Base-by-base conservation (phyloP, 495 filamentous ascomycete species). In the Mycothermus thermophilus region DNA sequence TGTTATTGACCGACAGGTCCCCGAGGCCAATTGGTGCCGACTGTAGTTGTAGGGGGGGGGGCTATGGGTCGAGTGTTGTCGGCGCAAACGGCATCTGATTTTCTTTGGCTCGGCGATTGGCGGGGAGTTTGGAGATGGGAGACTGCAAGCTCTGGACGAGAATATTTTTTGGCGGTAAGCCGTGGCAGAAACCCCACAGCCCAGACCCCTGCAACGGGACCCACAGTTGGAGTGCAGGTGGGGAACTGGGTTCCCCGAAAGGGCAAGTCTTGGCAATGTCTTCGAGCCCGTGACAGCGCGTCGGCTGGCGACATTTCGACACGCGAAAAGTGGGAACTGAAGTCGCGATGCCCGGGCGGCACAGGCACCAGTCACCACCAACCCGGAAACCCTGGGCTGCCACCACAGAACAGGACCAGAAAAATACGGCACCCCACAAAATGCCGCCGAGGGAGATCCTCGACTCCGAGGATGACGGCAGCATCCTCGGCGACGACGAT, bases 151-250 rank as follows among this genome's bases (percentile, higher is more conserved):
- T n/a, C n/a, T n/a, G 24, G 29, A 11, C 27, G 37, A 51, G 48
- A 56, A 54, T 53, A 48, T 55, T 55, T 58, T 58, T 58, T 58
- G 54, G 54, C 54, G 54, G 55, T 53, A 30, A 37, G 22, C 3
- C 3, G 2, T 5, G 55, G 55, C 55, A 54, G 34, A 51, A 52
- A 23, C 25, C 23, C 26, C n/a, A n/a, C n/a, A n/a, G n/a, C n/a
- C n/a, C n/a, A n/a, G n/a, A n/a, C n/a, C n/a, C n/a, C n/a, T n/a
- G n/a, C n/a, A n/a, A n/a, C n/a, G n/a, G n/a, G n/a, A n/a, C n/a
- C n/a, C n/a, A n/a, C n/a, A n/a, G n/a, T n/a, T n/a, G n/a, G n/a
- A n/a, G n/a, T n/a, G n/a, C n/a, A n/a, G n/a, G n/a, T n/a, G n/a
- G n/a, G n/a, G n/a, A n/a, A n/a, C n/a, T n/a, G n/a, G n/a, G n/a